Evolutionary conservation across 495 filamentous ascomycete species (phyloP).

Genomic region (Lophiotrema nucula): DNA sequence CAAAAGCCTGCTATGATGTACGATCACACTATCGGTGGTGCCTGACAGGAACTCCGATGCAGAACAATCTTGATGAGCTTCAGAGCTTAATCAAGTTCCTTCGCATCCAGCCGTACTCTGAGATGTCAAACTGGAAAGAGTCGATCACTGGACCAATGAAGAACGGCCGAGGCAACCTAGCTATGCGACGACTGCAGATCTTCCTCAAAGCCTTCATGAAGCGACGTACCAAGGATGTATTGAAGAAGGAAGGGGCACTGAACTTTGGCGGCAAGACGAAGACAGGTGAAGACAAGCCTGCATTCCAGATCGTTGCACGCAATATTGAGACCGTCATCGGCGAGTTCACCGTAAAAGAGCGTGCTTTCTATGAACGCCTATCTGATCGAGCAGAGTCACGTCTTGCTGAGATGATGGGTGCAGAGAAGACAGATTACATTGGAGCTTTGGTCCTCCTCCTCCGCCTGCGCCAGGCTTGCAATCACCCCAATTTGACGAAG

Average conservation of each 20-base stretch:
- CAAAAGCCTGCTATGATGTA: conserved; percentile 80
- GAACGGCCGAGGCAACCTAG: conserved; percentile 78
- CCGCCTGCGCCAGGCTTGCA: conserved; percentile 87
- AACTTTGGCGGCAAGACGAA: conserved; percentile 64
- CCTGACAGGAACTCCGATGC: conserved; percentile 91
- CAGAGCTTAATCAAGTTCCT: conserved; percentile 91
- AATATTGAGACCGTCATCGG: conserved; percentile 78
- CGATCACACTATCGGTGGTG: conserved; percentile 89
- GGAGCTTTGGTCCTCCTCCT: conserved; percentile 84
- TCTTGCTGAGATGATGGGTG: conserved; percentile 83
- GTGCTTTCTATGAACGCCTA: conserved; percentile 78
- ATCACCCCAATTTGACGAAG: conserved; percentile 84
- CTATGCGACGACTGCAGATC: conserved; percentile 80
- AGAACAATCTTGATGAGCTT: conserved; percentile 97
- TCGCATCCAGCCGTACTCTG: conserved; percentile 84
- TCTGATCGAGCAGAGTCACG: conserved; percentile 81
- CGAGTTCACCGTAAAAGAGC: conserved; percentile 76
- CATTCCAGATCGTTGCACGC: conserved; percentile 83
- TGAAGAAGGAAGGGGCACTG: conserved; percentile 77
- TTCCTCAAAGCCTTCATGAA: conserved; percentile 95
- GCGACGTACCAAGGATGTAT: conserved; percentile 88
- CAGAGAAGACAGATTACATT: conserved; percentile 69
- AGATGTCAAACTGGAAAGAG: conserved; percentile 79
- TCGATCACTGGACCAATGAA: conserved; percentile 85
- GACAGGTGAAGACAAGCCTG: conserved; percentile 51